Base-by-base conservation (phyloP, 768 basidiomycete genomes). In the Amanita fuliginea region DNA sequence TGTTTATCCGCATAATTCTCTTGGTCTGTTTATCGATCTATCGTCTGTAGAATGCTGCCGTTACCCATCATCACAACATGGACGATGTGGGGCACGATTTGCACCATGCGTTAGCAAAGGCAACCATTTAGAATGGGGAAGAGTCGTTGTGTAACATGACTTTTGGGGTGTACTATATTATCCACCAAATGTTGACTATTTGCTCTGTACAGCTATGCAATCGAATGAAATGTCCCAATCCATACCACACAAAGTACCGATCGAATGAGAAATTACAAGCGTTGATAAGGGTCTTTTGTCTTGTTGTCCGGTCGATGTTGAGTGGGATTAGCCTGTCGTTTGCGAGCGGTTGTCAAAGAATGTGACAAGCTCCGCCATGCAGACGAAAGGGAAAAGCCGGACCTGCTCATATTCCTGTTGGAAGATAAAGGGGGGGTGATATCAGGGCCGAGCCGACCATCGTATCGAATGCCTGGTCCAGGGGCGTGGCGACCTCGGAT, bases 51-150 rank as follows among this genome's bases (percentile, higher is more conserved):
- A 44, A 51, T 32, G 44, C 19, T 18, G n/a, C 34, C 14, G 45
- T 51, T 24, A 51, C 45, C 11, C 51, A 51, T 22, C 35, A 51
- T 40, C 51, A 46, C 33, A 36, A 46, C 21, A 44, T 22, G 50
- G 22, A 51, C 11, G 35, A 46, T 39, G 9, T 30, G 39, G 22
- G 45, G 16, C 18, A 46, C 21, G 51, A 39, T 46, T 22, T 46
- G 35, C 37, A 13, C 3, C 35, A 40, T 4, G 36, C 33, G 18
- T 40, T 34, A 19, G 28, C 22, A n/a, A 43, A n/a, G 22, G 53
- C 52, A 45, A 41, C 56, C 5, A 54, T 55, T 2, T 39, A 42
- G 35, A 18, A 22, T 39, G 22, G 14, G 28, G 32, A 32, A 32
- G 5, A 13, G 2, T 13, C 11, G 4, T 32, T 32, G 13, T 32